Base-by-base conservation (phyloP, 1,284 basidiomycete species). In the Blastosporella zonata region DNA sequence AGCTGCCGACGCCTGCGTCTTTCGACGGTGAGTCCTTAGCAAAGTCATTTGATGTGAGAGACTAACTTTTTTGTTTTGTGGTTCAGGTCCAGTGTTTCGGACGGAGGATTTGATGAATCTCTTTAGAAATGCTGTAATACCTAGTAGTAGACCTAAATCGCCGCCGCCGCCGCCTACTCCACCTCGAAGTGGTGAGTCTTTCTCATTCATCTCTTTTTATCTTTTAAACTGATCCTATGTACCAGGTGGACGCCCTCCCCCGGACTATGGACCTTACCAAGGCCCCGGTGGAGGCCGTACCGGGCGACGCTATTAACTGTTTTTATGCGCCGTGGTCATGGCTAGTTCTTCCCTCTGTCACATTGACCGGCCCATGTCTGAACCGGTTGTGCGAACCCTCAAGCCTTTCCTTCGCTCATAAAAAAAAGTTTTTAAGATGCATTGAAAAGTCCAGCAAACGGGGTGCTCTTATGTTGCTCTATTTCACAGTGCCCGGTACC, bases 31-130 rank as follows among this genome's bases (percentile, higher is more conserved):
- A 56, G 39, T 43, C 27, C 38, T 20, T 2, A 1, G 2, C 25
- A 25, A 33, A n/a, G 37, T 47, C 37, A 27, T 45, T 27, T 1
- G 3, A 1, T 29, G 8, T 10, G 21, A 5, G n/a, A 12, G 52
- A 13, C 37, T 54, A 38, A 59, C 25, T 47, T 8, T 43, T 53
- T 38, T 49, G 33, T 57, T 46, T 6, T 54, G 3, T 33, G 34
- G 17, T 18, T 36, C 55, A 93, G 91, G 91, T 2, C 91, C 92
- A 13, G 77, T 92, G 29, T 93, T 94, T 72, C 78, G 88, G 46
- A 86, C 87, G 2, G 91, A 94, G 42, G 91, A 94, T 65, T 72
- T 94, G 27, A 84, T 95, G 78, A 84, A 84, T 53, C 63, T 92
- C 18, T 83, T 92, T 63, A 75, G 81, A 38, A 86, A 80, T 61